Percentiles rank a stretch among this genome's conserved stretches.
Conservation (phyloP, 1,284 basidiomycete genomes). For the Ganoderma leucocontextum region DNA sequence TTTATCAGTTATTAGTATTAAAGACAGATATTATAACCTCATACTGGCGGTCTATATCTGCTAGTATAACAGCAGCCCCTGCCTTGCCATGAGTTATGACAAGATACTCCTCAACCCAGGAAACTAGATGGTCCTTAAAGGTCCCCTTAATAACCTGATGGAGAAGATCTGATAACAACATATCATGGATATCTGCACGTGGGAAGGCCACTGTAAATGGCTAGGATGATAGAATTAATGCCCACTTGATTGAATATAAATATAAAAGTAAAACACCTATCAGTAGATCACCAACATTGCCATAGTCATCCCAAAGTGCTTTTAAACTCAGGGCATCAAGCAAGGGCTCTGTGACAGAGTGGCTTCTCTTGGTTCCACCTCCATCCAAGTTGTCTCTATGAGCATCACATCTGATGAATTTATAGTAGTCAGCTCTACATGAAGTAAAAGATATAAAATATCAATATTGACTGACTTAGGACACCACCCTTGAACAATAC, state of each 20-base stretch:
- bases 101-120: slow-evolving; percentile 24
- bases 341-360: too few relatives aligned
- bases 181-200: slow-evolving; percentile 19
- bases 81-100: not conserved
- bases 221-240: too few relatives aligned
- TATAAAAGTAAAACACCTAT: slow-evolving; percentile 20
- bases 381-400: slow-evolving; percentile 23
- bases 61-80: too few relatives aligned
- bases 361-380: too few relatives aligned
- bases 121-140: slow-evolving; percentile 35
- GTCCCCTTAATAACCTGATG: slow-evolving; percentile 13
- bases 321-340: slow-evolving; percentile 8
- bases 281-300: slow-evolving; percentile 33
- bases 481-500: slow-evolving; percentile 42
- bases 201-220: slow-evolving; percentile 28
- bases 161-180: slow-evolving; percentile 13
- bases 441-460: too few relatives aligned
- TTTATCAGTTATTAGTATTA: slow-evolving; percentile 7
- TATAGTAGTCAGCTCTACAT: not conserved
- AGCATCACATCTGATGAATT: not conserved
- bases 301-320: slow-evolving; percentile 34
- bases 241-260: not conserved
- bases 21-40: not conserved
- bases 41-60: slow-evolving; percentile 35
- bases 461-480: slow-evolving; percentile 30